Conservation (phyloP, 2,329 filamentous ascomycete genomes). For the Calonectria leucothoes region DNA sequence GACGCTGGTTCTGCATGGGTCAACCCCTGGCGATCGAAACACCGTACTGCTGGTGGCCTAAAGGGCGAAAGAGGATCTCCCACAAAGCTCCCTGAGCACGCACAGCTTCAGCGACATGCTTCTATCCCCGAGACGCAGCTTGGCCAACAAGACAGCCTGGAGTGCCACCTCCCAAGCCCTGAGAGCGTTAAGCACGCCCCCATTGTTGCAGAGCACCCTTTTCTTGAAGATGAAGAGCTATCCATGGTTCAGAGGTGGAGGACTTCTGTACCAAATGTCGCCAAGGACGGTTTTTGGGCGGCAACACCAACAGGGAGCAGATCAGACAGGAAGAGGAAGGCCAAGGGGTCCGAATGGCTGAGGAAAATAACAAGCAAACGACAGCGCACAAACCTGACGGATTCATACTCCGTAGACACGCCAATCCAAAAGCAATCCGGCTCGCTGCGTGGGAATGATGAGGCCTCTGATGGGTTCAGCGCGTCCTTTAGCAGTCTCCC, state of each 20-base stretch:
- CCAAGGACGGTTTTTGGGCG: constrained; percentile 36
- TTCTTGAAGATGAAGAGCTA: constrained; percentile 46
- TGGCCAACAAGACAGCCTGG: constrained; percentile 34
- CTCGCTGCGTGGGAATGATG: background rate
- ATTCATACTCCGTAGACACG: constrained; percentile 34
- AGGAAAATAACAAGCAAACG: constrained; percentile 46
- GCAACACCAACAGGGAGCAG: constrained; percentile 27
- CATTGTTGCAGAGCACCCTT: constrained; percentile 42
- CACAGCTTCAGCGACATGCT: constrained; percentile 23
- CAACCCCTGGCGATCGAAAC: constrained; percentile 50
- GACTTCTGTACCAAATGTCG: constrained; percentile 28
- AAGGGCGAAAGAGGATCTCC: constrained; percentile 30
- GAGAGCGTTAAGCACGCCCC: constrained; percentile 52
- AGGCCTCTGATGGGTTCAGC: background rate
- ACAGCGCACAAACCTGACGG: constrained; percentile 35
- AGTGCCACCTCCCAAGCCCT: constrained; percentile 57
- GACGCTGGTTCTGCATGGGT: constrained; percentile 47
- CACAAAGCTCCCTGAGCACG: constrained; percentile 26
- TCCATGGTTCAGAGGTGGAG: constrained; percentile 49
- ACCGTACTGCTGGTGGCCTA: constrained; percentile 30
- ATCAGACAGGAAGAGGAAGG: constrained; percentile 41
- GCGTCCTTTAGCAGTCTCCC: constrained; percentile 37
- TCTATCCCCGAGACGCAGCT: constrained; percentile 32
- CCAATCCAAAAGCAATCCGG: constrained; percentile 25
- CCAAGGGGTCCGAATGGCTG: constrained; percentile 46